Evolutionary conservation across 306 rosid genomes (phyloP).

Genomic region (Lathyrus tuberosus): DNA sequence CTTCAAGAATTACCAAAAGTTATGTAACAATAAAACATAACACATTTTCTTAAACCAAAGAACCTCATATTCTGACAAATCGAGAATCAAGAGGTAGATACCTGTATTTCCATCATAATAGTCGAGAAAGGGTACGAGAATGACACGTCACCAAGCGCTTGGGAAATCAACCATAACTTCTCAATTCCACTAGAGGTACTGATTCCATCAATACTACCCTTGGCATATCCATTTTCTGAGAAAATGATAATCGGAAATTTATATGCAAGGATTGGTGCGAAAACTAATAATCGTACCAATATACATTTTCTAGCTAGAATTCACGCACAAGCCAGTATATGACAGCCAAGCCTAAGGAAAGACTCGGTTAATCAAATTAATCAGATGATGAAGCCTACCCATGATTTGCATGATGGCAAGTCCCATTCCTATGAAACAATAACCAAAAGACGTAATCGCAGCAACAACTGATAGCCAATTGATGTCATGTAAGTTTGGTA

Average conservation of each 20-base stretch:
- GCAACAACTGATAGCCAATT: constrained; percentile 75
- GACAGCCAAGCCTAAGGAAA: constrained; percentile 8
- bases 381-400: constrained; percentile 39
- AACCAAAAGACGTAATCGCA: constrained; percentile 73
- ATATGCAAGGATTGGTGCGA: background rate
- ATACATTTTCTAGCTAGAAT: constrained; percentile 22
- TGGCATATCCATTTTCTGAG: constrained; percentile 65
- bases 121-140: constrained; percentile 81
- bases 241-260: constrained; percentile 30
- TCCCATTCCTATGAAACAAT: constrained; percentile 64
- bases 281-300: constrained; percentile 8
- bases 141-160: constrained; percentile 86
- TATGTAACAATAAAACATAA: constrained; percentile 9
- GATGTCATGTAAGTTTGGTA: constrained; percentile 70
- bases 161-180: constrained; percentile 70
- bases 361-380: constrained; percentile 1
- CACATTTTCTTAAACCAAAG: background rate
- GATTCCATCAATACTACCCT: constrained; percentile 65
- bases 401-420: constrained; percentile 52
- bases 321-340: constrained; percentile 21
- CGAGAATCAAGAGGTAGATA: constrained; percentile 32
- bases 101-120: constrained; percentile 86
- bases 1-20: constrained; percentile 47
- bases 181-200: constrained; percentile 45
- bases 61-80: background rate